Evolutionary conservation across 768 basidiomycete genomes (phyloP), one percentile per base, ranked within the genome.

Genomic region (Mycena metata): DNA sequence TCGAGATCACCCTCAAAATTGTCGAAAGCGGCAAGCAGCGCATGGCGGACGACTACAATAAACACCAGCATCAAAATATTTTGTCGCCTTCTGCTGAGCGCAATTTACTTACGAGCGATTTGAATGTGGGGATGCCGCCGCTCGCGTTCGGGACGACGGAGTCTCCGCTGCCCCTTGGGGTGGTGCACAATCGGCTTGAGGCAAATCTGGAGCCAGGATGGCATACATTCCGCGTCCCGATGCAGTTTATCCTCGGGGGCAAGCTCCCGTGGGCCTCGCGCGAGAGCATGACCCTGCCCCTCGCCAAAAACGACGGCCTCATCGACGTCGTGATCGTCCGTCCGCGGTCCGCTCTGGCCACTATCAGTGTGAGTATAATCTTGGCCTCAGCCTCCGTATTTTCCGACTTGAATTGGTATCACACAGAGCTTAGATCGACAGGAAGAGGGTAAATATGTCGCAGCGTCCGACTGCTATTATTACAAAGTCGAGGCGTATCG

Each of bases 401-500:
- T n/a, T n/a, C n/a, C n/a, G n/a, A n/a, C n/a, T n/a, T 50, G 16
- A 1, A 7, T 21, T 36, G 43, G 55, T 24, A 55, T 5, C 21
- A 5, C 1, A 23, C 45, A 63, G 60, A 41, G 67, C 64, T 62
- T 56, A n/a, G 70, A 72, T 36, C 67, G 70, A 0, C 70, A 72
- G 67, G 70, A 72, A 13, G 70, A 72, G 50, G 70, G 70, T 15
- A 41, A 60, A 17, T 72, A 68, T 45, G 36, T 72, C 42, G 21
- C 45, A 23, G 13, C 33, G 19, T 11, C 58, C 24, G 62, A 88
- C 84, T 80, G 83, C 77, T 81, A 78, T 39, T 88, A 86, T 73
- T 83, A 79, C 77, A 87, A 88, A 73, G 85, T 82, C 11, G 75
- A 80, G 50, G 84, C 86, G 13, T 86, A 86, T 74, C 83, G 86